A percentile compares a stretch with the other conserved stretches of the same genome.
These are phyloP conservation scores for Hygrophorus russula DNA, from an alignment of 768 basidiomycete genomes.

Conservation along the genomic window DNA sequence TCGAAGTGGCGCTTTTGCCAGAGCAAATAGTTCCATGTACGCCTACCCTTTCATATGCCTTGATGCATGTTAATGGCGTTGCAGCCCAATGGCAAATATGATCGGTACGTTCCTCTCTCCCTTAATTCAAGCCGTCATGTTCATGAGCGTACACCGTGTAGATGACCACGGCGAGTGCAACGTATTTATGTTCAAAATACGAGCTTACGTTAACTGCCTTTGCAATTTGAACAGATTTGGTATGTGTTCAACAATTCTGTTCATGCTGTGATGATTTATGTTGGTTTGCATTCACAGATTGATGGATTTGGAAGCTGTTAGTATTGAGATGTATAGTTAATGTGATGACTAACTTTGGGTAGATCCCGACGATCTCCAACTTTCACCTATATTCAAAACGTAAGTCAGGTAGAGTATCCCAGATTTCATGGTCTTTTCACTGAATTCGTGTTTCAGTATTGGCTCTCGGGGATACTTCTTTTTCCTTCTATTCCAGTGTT, in stretches of 20 bases:
- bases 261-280: background rate
- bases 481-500: slow-evolving; percentile 91
- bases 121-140: background rate
- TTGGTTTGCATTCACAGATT: slow-evolving; percentile 32
- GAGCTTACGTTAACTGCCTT: background rate
- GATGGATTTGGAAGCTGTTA: slow-evolving; percentile 79
- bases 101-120: slow-evolving; percentile 36
- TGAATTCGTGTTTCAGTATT: slow-evolving; percentile 34
- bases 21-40: slow-evolving; percentile 85
- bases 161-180: slow-evolving; percentile 66
- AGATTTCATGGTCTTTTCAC: background rate
- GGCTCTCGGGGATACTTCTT: slow-evolving; percentile 84
- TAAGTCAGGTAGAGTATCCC: slow-evolving; percentile 19
- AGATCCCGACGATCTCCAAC: slow-evolving; percentile 79
- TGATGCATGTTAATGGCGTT: background rate
- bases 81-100: slow-evolving; percentile 85
- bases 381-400: slow-evolving; percentile 61
- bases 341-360: slow-evolving; percentile 6
- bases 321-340: slow-evolving; percentile 12
- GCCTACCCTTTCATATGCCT: slow-evolving; percentile 18
- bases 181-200: background rate
- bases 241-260: slow-evolving; percentile 6
- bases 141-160: slow-evolving; percentile 13
- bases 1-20: slow-evolving; percentile 80
- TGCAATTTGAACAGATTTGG: slow-evolving; percentile 11